Evolutionary conservation across 2,329 filamentous ascomycete species (phyloP), one percentile per base, ranked within the genome.

Genomic region (Penicillium aurantiogriseum): DNA sequence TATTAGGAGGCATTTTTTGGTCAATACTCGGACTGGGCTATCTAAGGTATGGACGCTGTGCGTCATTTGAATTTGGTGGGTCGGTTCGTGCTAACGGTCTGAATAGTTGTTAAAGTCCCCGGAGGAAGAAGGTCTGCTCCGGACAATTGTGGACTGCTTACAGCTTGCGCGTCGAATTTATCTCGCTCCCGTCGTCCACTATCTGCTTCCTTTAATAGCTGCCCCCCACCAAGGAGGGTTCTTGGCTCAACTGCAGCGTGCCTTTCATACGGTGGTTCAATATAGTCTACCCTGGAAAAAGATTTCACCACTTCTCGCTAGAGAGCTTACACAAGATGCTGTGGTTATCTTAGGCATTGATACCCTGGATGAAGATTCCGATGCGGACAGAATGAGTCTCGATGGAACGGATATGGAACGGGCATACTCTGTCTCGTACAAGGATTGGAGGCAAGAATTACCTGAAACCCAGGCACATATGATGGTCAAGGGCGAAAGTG

Each of bases 181-280:
- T 53, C 68, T 75, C 54, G 63, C 68, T 17, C 74, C 73, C 0
- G 63, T 77, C 31, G 61, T 70, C 33, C 67, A 74, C 46, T 69
- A 71, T 54, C 46, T 77, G 2, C 51, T 75, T 35, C 69, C 72
- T 4, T 53, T 71, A 9, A 52, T 72, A 42, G 55, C 69, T 25
- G 44, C 49, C 5, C 33, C 62, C 3, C 71, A 65, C 23, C 73
- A 65, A 63, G 70, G 68, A 52, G 64, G 53, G 46, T 67, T 64
- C 51, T 71, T 70, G 58, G 65, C 56, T 23, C 77, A 73, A 55
- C 72, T 82, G 38, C 71, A 71, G 35, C 70, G 74, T 38, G 74
- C 75, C 33, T 71, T 83, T 23, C 75, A 81, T 54, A 77, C 78
- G 10, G 73, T 80, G 31, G 77, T 82, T 56, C 73, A 76, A 27